Base-by-base conservation (phyloP, 2,329 filamentous ascomycete species). In the Zymoseptoria ardabiliae region DNA sequence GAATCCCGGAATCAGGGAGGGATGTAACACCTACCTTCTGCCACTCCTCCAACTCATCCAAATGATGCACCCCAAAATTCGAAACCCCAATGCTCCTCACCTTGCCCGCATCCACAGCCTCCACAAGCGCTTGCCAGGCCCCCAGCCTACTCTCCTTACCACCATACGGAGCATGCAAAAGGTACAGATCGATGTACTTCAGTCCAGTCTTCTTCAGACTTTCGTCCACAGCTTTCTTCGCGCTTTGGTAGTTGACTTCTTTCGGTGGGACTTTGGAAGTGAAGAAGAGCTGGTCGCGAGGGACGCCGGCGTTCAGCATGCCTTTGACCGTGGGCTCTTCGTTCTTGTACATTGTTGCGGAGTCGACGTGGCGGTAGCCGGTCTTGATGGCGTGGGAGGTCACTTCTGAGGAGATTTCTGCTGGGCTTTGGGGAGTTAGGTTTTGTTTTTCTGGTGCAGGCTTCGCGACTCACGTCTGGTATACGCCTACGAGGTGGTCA, bases 351-450 rank as follows among this genome's bases (percentile, higher is more conserved):
- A 72, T 76, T 10, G 79, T 78, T 2, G 84, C 83, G 1, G 80
- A 82, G 70, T 87, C 84, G 62, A 86, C 79, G 74, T 86, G 83
- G 61, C 80, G 76, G 66, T 85, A 85, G 53, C 83, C 82, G 13
- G 74, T 70, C 63, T 80, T 75, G 60, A 85, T 74, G 0, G 83
- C 81, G 62, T 86, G 82, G 11, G 77, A 64, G 7, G 82, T 81
- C 1, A 86, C 82, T 25, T 79, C 77, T 66, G 84, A 80, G n/a
- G 82, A 80, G 5, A 81, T 72, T 59, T 80, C 78, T 21, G 82
- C 77, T 11, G 85, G 84, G 2, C 58, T 62, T 10, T 53, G 60
- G n/a, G 60, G 19, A 60, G 56, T 65, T 52, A 61, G 58, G 28
- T 21, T 6, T 53, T 30, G 7, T 23, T 53, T 3, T 22, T 7